These are phyloP conservation scores for Tolypocladium endophyticum DNA, from an alignment of 2,329 filamentous ascomycete genomes.

Conservation along the genomic window DNA sequence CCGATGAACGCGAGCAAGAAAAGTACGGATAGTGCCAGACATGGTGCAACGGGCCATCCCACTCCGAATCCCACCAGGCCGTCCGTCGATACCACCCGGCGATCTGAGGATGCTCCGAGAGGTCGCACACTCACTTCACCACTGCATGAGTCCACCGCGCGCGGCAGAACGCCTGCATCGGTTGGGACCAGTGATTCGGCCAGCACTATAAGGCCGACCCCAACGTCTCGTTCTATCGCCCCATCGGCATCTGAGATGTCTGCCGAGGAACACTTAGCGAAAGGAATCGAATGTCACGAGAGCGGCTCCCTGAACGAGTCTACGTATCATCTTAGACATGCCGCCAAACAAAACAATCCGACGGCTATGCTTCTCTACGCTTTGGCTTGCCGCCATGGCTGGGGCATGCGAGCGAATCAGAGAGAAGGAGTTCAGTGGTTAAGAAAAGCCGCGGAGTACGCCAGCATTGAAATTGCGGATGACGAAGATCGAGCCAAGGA, in stretches of 20 bases:
- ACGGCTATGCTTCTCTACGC: constrained; percentile 96
- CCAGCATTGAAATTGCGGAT: constrained; percentile 71
- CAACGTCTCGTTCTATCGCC: constrained; percentile 32
- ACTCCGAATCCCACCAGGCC: constrained; percentile 34
- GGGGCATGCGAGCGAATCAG: constrained; percentile 93
- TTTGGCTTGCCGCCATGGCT: constrained; percentile 87
- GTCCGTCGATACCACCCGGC: constrained; percentile 31
- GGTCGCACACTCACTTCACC: constrained; percentile 31
- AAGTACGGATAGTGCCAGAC: constrained; percentile 31
- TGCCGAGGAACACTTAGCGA: constrained; percentile 78
- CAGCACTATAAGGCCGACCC: constrained; percentile 35
- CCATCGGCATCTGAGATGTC: constrained; percentile 59
- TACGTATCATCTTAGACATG: constrained; percentile 87
- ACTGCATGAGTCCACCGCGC: constrained; percentile 24
- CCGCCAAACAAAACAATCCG: constrained; percentile 74
- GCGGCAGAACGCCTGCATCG: constrained; percentile 36
- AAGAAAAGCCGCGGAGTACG: constrained; percentile 77
- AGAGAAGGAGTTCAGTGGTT: constrained; percentile 87
- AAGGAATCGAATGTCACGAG: constrained; percentile 85
- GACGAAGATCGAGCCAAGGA: constrained; percentile 60
- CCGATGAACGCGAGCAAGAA: constrained; percentile 40
- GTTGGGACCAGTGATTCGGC: constrained; percentile 41
- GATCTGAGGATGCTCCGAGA: constrained; percentile 38
- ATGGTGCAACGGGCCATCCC: constrained; percentile 26
- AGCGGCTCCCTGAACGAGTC: constrained; percentile 82